Evolutionary conservation across 169 alveolate species (phyloP), one percentile per base, ranked within the genome.

Genomic region (Plasmodium falciparum): DNA sequence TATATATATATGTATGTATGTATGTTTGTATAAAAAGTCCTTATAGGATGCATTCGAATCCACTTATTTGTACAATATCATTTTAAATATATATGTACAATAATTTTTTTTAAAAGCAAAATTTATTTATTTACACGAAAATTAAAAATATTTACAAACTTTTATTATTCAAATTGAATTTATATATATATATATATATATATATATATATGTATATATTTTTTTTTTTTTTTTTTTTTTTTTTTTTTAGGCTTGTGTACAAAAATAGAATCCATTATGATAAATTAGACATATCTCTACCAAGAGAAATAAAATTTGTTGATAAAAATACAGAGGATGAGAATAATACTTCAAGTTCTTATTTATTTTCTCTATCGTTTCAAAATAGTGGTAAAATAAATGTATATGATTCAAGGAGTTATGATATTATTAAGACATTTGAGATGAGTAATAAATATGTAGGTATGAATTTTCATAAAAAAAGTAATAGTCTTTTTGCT

Each of bases 401-500:
- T 20, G 33, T 86, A 5, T 86, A 86, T 58, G 92, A 86, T 50
- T 26, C 43, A 59, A 71, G 92, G 63, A 20, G 78, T 47, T 71
- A 24, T 43, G 92, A 86, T 45, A 67, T 62, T 39, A 61, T 73
- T 33, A 86, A 70, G 45, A 65, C 61, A n/a, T 86, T 61, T 65
- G 69, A 72, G 20, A 71, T 86, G 88, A 69, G 29, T 59, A 17
- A 72, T 59, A 61, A 61, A 43, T 86, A 52, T 86, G 39, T 86
- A 58, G 92, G 92, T 20, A 86, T 86, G 92, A 58, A 67, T 71
- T 86, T 86, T 56, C 88, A 86, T 56, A 15, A 72, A 54, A 86
- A 61, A 59, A 61, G 86, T 29, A 86, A 86, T 56, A 86, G 73
- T 22, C 22, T 86, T n/a, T 72, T 61, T 72, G 74, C 85, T 33